Evolutionary conservation across 2,329 filamentous ascomycete species (phyloP).

Genomic region (Colletotrichum coccodes): DNA sequence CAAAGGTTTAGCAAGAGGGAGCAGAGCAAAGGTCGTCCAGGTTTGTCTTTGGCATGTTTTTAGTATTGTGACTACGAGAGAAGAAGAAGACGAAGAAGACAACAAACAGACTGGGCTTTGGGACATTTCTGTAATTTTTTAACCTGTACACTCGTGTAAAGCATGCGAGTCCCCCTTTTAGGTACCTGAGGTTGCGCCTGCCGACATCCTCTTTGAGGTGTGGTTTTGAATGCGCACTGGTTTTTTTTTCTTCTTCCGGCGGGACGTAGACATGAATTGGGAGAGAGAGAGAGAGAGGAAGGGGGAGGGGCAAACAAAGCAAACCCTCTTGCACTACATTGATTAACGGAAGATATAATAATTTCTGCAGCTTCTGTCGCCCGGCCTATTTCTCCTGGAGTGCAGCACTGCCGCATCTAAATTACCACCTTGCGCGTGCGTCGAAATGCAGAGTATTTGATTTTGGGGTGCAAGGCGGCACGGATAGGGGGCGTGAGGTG

Average conservation of each 20-base stretch:
- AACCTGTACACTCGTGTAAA: not conserved
- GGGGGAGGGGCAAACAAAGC: not conserved
- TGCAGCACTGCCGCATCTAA: not conserved
- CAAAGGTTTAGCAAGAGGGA: not conserved
- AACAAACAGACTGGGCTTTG: not conserved
- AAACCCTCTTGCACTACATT: not conserved
- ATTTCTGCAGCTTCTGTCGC: not conserved
- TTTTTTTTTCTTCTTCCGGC: not conserved
- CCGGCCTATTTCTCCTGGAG: not conserved
- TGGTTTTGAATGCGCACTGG: not conserved
- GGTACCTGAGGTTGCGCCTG: too few species aligned
- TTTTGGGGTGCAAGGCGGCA: not conserved
- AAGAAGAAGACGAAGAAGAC: not conserved
- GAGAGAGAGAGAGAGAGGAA: not conserved
- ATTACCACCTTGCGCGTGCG: not conserved
- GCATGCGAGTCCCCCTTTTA: not conserved
- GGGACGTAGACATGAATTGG: not conserved
- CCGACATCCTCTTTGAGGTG: not conserved
- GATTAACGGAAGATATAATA: slow-evolving; percentile 7
- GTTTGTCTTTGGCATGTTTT: not conserved
- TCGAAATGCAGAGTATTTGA: not conserved
- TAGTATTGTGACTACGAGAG: slow-evolving; percentile 25
- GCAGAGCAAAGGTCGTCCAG: slow-evolving; percentile 3
- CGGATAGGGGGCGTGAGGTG: not conserved
- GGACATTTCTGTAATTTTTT: not conserved